Evolutionary conservation across 2,329 filamentous ascomycete genomes (phyloP), one percentile per base, ranked within the genome.

Genomic region (Cladosporium sp.): DNA sequence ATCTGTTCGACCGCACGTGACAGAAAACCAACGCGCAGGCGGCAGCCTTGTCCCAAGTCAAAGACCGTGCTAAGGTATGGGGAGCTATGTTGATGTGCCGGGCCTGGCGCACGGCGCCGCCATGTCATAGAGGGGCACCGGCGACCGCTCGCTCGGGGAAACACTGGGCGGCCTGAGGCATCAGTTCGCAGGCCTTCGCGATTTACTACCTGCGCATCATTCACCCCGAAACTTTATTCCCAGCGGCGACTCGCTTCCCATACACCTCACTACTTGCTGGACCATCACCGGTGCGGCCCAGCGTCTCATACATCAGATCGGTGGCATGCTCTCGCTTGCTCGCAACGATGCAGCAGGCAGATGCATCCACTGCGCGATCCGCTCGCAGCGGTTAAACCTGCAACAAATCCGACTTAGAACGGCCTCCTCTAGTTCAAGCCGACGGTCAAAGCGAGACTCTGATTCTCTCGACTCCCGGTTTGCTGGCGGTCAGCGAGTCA

Each of bases 291-390:
- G 4, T 16, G 19, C 35, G n/a, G n/a, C 13, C 8, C 35, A n/a
- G n/a, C 34, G 10, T 14, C 16, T 38, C 35, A 4, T 14, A 38
- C 35, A 43, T 50, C 40, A 42, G 42, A 16, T 34, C 52, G 41
- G 34, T 54, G 52, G 52, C 32, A 54, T 54, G 52, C 52, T 54
- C 52, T 43, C 52, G 35, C 52, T 49, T 38, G 45, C 49, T 46
- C 56, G 56, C 50, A 42, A 37, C 28, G 42, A 53, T 53, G 50
- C 46, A 51, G 41, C 57, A 56, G 57, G 55, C 52, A 54, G 59
- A 58, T 74, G 72, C 67, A 64, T 73, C 43, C 66, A 70, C 57
- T 74, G 72, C 65, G 62, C 67, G 49, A 65, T 68, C 55, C 64
- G 67, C 40, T 60, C 61, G 41, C 64, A 59, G 37, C 56, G 62